Base-by-base conservation (phyloP, 2,329 filamentous ascomycete species). In the Aspergillus texensis region DNA sequence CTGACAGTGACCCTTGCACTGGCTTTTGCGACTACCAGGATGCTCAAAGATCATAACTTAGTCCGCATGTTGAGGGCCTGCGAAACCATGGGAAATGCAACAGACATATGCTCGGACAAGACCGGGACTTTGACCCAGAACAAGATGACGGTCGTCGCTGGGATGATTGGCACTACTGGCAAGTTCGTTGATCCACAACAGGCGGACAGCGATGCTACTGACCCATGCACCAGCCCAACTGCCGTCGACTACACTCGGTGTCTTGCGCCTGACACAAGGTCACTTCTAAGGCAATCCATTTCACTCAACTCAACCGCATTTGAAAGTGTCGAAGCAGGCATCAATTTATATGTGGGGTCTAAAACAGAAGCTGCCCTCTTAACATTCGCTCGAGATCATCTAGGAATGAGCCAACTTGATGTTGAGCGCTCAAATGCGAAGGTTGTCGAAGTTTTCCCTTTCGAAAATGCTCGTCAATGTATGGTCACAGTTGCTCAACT, bases 351-450 rank as follows among this genome's bases (percentile, higher is more conserved):
- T 65, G 88, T 91, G 67, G 89, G 89, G 39, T 91, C 88, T 68
- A 91, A 91, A 80, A 91, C 89, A 0, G 89, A 91, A 71, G 89
- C 88, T 2, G 88, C 89, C 1, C 76, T 91, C 54, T 81, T 91
- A n/a, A 83, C 85, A 16, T 86, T 90, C 68, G 89, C 88, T 21
- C 83, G 83, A 58, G 84, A 87, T 54, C 81, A 88, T 68, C 81
- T 91, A 6, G 86, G 81, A 19, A 89, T 91, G 84, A 67, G 68
- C 21, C 83, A 84, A 0, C 82, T 91, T 16, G 82, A 80, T 50
- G 84, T 88, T 70, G 82, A 88, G 68, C 85, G 88, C 14, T 74
- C 78, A 9, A 82, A 85, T 57, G 86, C 84, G 64, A 79, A 78
- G 28, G 81, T 85, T 19, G 74, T 89, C 41, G 88, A 91, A 69